Conservation (phyloP, 306 rosid species). For the Quercus gilva region DNA sequence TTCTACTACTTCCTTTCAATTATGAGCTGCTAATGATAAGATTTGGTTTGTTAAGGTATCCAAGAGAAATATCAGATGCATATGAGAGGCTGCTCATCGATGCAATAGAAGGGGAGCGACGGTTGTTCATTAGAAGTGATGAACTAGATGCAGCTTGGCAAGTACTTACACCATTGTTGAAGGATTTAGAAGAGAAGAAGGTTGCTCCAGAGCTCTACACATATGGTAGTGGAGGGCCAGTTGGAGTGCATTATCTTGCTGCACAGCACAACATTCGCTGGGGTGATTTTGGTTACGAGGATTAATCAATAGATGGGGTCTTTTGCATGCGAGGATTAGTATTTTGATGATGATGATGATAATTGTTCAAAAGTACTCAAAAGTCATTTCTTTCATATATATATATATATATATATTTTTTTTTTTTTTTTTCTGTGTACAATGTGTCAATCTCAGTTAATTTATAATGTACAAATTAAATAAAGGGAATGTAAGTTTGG, state of each 20-base stretch:
- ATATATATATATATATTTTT: background rate
- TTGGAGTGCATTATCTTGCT: constrained; percentile 95
- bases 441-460: background rate
- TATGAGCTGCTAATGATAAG: background rate
- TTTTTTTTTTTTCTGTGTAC: background rate
- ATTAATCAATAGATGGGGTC: constrained; percentile 24
- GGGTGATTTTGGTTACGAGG: constrained; percentile 73
- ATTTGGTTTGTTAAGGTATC: constrained; percentile 58
- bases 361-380: background rate
- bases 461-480: background rate
- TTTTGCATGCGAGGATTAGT: background rate
- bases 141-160: constrained; percentile 98
- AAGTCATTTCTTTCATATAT: background rate
- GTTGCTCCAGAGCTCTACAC: constrained; percentile 94
- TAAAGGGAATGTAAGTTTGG: background rate
- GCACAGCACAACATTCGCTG: constrained; percentile 84
- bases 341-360: background rate
- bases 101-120: constrained; percentile 90
- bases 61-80: constrained; percentile 89
- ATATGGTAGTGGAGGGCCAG: constrained; percentile 90
- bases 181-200: constrained; percentile 78
- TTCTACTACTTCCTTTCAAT: background rate
- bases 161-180: constrained; percentile 82
- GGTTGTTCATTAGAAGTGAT: constrained; percentile 93
- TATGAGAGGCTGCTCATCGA: constrained; percentile 90